These are phyloP conservation scores for Linderniella brevidens DNA, from an alignment of 257 asterid species.

Conservation along the genomic window DNA sequence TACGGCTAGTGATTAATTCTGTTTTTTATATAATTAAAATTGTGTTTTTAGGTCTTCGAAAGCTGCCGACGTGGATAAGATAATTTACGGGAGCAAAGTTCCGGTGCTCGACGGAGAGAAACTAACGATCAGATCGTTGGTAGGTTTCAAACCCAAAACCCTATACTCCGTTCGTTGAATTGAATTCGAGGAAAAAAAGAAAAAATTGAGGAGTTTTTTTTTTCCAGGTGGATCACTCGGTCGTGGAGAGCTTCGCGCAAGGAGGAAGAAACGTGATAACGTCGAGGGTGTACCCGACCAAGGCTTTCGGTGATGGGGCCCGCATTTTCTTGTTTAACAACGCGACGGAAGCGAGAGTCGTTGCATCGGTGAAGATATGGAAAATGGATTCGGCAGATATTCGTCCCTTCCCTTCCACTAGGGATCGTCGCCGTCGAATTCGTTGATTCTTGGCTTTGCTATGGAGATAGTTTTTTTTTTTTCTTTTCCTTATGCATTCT, in stretches of 20 bases:
- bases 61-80: conserved; percentile 44
- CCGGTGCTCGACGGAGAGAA: conserved; percentile 61
- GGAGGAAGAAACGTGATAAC: conserved; percentile 70
- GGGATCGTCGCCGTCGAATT: too few species aligned
- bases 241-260: conserved; percentile 81
- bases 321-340: conserved; percentile 65
- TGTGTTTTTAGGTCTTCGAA: conserved; percentile 40
- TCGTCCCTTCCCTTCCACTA: conserved; percentile 21
- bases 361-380: conserved; percentile 60
- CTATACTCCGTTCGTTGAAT: too few species aligned
- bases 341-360: conserved; percentile 41
- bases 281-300: conserved; percentile 68
- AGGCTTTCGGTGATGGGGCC: conserved; percentile 38
- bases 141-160: conserved; percentile 10
- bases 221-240: conserved; percentile 71
- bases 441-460: too few species aligned
- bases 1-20: too few species aligned
- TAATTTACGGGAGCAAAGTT: conserved; percentile 61
- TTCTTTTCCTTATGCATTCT: too few species aligned
- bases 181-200: too few species aligned
- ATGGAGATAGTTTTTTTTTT: too few species aligned
- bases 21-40: neutral
- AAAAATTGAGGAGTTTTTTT: too few species aligned
- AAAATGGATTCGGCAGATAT: conserved; percentile 51
- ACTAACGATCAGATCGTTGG: conserved; percentile 44